Percentiles rank a stretch among this genome's conserved stretches.
Conservation (phyloP, 1,139 yeast species). For the Hyphopichia pseudoburtonii region DNA sequence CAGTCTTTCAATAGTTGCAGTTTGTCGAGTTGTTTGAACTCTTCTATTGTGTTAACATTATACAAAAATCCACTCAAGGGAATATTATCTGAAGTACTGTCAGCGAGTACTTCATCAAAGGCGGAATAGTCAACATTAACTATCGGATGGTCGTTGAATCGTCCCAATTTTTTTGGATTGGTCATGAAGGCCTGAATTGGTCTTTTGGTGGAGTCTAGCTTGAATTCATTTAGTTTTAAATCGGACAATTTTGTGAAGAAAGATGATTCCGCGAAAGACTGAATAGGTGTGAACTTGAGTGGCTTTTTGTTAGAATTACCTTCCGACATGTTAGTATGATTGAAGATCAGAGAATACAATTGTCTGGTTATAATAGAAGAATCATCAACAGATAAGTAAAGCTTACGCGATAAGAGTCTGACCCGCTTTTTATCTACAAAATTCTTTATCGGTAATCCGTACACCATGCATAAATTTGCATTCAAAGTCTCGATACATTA, state of each 20-base stretch:
- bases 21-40: slow-evolving; percentile 71
- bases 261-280: slow-evolving; percentile 79
- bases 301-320: neutral
- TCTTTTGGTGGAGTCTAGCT: slow-evolving; percentile 52
- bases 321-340: too few species aligned
- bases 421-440: too few species aligned
- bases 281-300: slow-evolving; percentile 51
- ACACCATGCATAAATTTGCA: too few species aligned
- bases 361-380: too few species aligned
- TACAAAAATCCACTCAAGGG: slow-evolving; percentile 30
- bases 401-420: too few species aligned
- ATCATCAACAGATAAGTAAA: too few species aligned
- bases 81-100: slow-evolving; percentile 14
- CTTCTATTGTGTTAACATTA: slow-evolving; percentile 83
- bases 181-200: slow-evolving; percentile 39
- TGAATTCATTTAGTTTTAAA: slow-evolving; percentile 64
- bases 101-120: slow-evolving; percentile 39
- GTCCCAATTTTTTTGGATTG: slow-evolving; percentile 30
- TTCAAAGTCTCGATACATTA: too few species aligned
- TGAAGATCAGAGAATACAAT: too few species aligned
- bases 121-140: slow-evolving; percentile 41
- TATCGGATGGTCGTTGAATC: slow-evolving; percentile 43
- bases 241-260: slow-evolving; percentile 76
- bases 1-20: slow-evolving; percentile 46
- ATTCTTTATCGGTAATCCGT: too few species aligned